Conservation (phyloP, 2,329 filamentous ascomycete genomes). For the Xylariaceae sp. region DNA sequence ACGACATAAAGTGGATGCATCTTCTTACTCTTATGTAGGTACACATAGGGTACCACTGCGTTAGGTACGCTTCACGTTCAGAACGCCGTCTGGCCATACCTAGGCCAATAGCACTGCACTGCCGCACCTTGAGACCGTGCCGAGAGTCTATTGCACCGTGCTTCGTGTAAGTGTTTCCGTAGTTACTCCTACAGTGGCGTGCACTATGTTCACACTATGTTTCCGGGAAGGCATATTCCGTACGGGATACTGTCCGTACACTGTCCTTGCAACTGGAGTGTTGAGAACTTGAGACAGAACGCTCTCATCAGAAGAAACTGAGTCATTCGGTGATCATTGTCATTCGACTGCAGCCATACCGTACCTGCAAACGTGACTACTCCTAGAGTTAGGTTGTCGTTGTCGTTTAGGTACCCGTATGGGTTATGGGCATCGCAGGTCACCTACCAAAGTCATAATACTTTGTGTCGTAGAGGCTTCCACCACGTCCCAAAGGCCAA, state of each 20-base stretch:
- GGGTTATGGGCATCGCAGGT: too few species aligned
- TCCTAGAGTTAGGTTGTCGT: not conserved
- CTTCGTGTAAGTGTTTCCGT: not conserved
- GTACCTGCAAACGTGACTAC: not conserved
- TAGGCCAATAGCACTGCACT: constrained; percentile 4
- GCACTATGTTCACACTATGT: not conserved
- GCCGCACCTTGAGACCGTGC: not conserved
- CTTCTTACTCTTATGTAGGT: not conserved
- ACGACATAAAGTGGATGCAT: not conserved
- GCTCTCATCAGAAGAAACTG: constrained; percentile 17
- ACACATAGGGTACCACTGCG: not conserved
- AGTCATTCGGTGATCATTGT: constrained; percentile 34
- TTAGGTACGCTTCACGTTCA: not conserved
- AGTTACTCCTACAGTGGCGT: not conserved
- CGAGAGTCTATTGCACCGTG: constrained; percentile 1
- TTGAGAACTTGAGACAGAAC: constrained; percentile 2
- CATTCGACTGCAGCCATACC: constrained; percentile 15
- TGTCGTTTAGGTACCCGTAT: too few species aligned
- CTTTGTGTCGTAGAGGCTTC: too few species aligned
- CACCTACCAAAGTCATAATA: too few species aligned
- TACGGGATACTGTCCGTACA: not conserved
- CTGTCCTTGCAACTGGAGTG: not conserved
- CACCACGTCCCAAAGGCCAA: not conserved
- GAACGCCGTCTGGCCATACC: not conserved
- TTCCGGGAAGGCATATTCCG: not conserved